phyloP scores from a whole-genome alignment of 768 basidiomycete genomes.

The Tricholoma terreum region DNA sequence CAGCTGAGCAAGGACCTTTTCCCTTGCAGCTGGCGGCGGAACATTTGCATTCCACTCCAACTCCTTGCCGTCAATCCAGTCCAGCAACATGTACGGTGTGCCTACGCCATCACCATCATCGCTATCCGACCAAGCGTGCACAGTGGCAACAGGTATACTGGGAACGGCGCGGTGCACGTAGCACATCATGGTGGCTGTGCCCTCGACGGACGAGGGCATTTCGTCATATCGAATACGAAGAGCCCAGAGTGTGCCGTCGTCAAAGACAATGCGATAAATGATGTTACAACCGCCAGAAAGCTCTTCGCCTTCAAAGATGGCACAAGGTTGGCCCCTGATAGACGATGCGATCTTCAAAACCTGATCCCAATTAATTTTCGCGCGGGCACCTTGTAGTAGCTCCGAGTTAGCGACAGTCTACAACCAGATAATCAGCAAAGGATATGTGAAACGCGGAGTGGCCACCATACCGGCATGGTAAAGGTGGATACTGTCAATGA shows the following conservation, averaged over 20 bases:
- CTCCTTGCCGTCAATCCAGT: constrained; percentile 6
- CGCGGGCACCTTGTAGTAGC: constrained; percentile 5
- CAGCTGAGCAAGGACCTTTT: constrained; percentile 9
- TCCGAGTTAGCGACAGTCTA: constrained; percentile 8
- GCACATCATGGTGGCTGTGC: constrained; percentile 8
- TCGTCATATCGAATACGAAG: constrained; percentile 10
- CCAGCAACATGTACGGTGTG: constrained; percentile 7
- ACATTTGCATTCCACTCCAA: constrained; percentile 5
- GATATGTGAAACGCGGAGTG: background rate
- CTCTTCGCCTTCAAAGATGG: background rate
- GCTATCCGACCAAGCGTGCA: constrained; percentile 10
- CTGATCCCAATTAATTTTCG: constrained; percentile 12
- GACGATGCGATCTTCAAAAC: constrained; percentile 11
- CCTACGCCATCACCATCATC: constrained; percentile 10
- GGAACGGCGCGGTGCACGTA: constrained; percentile 5
- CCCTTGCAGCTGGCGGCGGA: constrained; percentile 7
- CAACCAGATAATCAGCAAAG: background rate
- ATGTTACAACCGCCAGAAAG: constrained; percentile 10
- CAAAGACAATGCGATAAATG: constrained; percentile 7
- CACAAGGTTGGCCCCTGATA: constrained; percentile 6
- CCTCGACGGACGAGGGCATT: background rate
- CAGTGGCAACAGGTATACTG: constrained; percentile 8
- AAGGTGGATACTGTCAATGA: background rate
- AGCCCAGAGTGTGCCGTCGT: constrained; percentile 6
- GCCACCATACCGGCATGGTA: background rate